Percentiles rank a stretch among this genome's conserved stretches.
Conservation (phyloP, 2,329 filamentous ascomycete genomes). For the Talaromyces albobiverticillius region DNA sequence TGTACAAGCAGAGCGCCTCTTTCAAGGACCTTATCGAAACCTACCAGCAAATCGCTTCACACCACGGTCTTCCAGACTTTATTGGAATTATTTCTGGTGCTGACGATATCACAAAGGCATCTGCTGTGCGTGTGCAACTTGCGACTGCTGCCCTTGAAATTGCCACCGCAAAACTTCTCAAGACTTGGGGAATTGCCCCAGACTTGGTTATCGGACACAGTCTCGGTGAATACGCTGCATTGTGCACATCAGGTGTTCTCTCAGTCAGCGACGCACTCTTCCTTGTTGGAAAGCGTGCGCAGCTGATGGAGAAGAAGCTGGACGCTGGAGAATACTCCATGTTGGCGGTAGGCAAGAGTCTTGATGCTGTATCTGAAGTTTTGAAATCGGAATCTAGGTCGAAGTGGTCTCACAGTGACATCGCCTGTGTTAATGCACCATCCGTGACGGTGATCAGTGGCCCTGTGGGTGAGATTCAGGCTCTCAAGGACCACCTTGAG, state of each 20-base stretch:
- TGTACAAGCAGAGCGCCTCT: slow-evolving; percentile 24
- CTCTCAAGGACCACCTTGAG: no score
- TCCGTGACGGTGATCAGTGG: slow-evolving; percentile 70
- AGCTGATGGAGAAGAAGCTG: slow-evolving; percentile 21
- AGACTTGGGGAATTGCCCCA: slow-evolving; percentile 20
- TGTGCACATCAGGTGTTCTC: slow-evolving; percentile 25
- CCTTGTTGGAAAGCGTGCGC: slow-evolving; percentile 26
- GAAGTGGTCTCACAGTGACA: no score
- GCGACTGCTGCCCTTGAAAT: neutral
- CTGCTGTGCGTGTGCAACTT: neutral
- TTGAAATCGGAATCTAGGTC: slow-evolving; percentile 14
- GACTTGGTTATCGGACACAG: slow-evolving; percentile 27
- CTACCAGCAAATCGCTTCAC: neutral
- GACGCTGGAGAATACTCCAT: slow-evolving; percentile 12
- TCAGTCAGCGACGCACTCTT: slow-evolving; percentile 23
- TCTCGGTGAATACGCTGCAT: slow-evolving; percentile 31
- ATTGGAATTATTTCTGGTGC: neutral
- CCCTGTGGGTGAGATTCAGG: slow-evolving; percentile 58
- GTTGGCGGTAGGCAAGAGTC: neutral
- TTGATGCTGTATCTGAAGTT: neutral
- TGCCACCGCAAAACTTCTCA: slow-evolving; percentile 16
- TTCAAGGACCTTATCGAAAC: neutral
- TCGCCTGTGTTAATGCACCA: slow-evolving; percentile 74
- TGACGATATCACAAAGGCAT: neutral
- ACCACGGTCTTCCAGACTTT: neutral